These are phyloP conservation scores for Aspergillus sp. DNA, from an alignment of 2,329 filamentous ascomycete species.

Conservation along the genomic window DNA sequence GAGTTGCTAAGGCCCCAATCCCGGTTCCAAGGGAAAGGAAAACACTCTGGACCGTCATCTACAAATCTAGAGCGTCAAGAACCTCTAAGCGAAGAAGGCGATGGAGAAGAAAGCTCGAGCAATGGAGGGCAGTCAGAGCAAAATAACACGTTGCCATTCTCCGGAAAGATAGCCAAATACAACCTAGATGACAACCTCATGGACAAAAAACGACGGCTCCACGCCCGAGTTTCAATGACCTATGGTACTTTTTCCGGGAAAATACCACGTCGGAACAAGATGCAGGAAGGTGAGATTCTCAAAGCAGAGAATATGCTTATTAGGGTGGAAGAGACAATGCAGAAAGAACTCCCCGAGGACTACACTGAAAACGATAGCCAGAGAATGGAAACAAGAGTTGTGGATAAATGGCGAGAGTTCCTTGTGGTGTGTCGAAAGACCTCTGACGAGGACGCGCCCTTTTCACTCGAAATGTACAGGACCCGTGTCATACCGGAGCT, in stretches of 20 bases:
- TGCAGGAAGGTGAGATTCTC: conserved; percentile 57
- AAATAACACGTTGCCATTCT: conserved; percentile 13
- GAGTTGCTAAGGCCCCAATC: conserved; percentile 24
- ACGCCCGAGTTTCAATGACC: conserved; percentile 32
- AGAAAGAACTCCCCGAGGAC: conserved; percentile 52
- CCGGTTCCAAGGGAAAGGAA: conserved; percentile 15
- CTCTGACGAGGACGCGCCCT: conserved; percentile 50
- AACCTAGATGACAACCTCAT: conserved; percentile 41
- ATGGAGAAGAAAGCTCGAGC: conserved; percentile 8
- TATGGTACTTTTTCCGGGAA: conserved; percentile 30
- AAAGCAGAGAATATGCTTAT: conserved; percentile 68
- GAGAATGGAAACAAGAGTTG: conserved; percentile 52
- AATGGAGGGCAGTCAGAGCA: conserved; percentile 9
- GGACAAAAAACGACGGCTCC: conserved; percentile 36
- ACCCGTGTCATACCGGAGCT: conserved; percentile 60
- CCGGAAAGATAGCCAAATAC: conserved; percentile 37
- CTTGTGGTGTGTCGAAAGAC: conserved; percentile 58
- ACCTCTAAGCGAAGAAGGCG: conserved; percentile 23
- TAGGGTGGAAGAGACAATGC: conserved; percentile 51
- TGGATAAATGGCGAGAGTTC: conserved; percentile 64
- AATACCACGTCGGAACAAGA: conserved; percentile 31
- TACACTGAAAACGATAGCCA: conserved; percentile 61
- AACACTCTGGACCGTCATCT: conserved; percentile 7
- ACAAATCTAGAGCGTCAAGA: conserved; percentile 28
- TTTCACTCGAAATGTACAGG: conserved; percentile 57